Base-by-base conservation (phyloP, 495 filamentous ascomycete genomes). In the Penicillium tannophilum region DNA sequence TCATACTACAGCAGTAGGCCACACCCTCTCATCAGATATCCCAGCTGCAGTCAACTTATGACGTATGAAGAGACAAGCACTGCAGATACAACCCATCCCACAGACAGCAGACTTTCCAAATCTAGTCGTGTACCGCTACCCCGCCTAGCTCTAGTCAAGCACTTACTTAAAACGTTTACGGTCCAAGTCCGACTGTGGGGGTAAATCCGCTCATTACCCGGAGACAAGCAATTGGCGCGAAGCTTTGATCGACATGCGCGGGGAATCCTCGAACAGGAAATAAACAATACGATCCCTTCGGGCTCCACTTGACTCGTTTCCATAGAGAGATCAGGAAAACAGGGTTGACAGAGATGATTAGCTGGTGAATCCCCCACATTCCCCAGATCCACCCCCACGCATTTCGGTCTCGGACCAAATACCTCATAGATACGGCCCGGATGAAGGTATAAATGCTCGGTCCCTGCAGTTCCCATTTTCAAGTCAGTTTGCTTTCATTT, bases 371-470 rank as follows among this genome's bases (percentile, higher is more conserved):
- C 50, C 60, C 49, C 55, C 60, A 63, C 52, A 62, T 62, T 62
- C 60, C 50, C 50, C 55, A 50, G 60, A 41, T 58, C 50, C 4
- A 62, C 60, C 60, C 55, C 60, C 60, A 63, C 60, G 60, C 47
- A 59, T 59, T 55, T 63, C 56, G 54, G 48, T 24, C 45, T 55
- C 51, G 45, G 43, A 30, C 35, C 33, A 57, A 61, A 57, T 61
- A 28, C 33, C 54, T 50, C 60, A 58, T 54, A 54, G 44, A 41
- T 19, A 54, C 31, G 51, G 55, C 10, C 60, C 16, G 59, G 28
- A 8, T 33, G 48, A 9, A 36, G n/a, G 20, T 26, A 57, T 57
- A 46, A 50, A 50, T 33, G 14, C 47, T 30, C 47, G 47, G 24
- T 31, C 11, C 9, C 26, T 28, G 28, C 28, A 28, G 3, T 23